phyloP scores from a whole-genome alignment of 129 eudicot genomes.

The Daucus carota region DH1_v3.0 NC_030389.2:14064001-14064500 shows the following conservation, averaged over 20 bases:
- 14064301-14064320: conserved; percentile 50
- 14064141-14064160: conserved; percentile 77
- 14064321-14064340: background rate
- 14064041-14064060: background rate
- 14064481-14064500: too few relatives aligned
- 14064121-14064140: conserved; percentile 84
- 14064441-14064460: too few relatives aligned
- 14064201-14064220: conserved; percentile 51
- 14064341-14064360: background rate
- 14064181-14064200: conserved; percentile 29
- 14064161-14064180: conserved; percentile 66
- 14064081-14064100: conserved; percentile 33
- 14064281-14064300: conserved; percentile 70
- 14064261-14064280: conserved; percentile 40
- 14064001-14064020: too few relatives aligned
- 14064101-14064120: conserved; percentile 55
- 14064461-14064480: too few relatives aligned
- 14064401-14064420: too few relatives aligned
- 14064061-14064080: conserved; percentile 40
- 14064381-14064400: too few relatives aligned
- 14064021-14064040: too few relatives aligned
- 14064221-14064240: conserved; percentile 53
- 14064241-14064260: conserved; percentile 79
- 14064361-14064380: background rate
- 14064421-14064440: too few relatives aligned